Conservation (phyloP, 31 red algal species). For the Endocladia muricata region DNA sequence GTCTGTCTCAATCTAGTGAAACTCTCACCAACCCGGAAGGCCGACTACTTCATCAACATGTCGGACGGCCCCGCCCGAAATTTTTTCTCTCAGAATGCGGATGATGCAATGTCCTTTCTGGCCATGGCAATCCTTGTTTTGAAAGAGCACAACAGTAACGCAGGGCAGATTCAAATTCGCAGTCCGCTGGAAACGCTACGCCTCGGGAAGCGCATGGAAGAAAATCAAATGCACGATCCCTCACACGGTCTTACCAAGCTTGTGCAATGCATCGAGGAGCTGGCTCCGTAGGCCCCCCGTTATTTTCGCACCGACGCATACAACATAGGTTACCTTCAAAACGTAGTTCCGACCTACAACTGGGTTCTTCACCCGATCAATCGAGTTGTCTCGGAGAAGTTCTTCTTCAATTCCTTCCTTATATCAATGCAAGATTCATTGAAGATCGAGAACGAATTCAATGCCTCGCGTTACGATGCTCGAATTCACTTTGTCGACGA, state of each 20-base stretch:
- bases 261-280: neutral
- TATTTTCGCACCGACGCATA: neutral
- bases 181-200: neutral
- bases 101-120: neutral
- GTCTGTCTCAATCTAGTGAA: too few species aligned
- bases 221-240: neutral
- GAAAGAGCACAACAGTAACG: neutral
- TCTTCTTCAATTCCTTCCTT: neutral
- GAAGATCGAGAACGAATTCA: neutral
- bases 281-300: neutral
- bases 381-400: neutral
- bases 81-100: neutral
- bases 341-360: neutral
- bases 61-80: too few species aligned
- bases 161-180: neutral
- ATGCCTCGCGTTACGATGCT: too few species aligned
- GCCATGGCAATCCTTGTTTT: neutral
- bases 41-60: too few species aligned
- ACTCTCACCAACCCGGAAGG: too few species aligned
- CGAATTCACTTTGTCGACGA: too few species aligned
- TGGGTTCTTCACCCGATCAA: neutral
- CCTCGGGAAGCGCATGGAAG: neutral
- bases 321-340: conserved; percentile 9
- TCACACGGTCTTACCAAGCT: neutral
- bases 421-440: neutral